Base-by-base conservation (phyloP, 805 yeast genomes). In the Nakazawaea molendinolei region DNA sequence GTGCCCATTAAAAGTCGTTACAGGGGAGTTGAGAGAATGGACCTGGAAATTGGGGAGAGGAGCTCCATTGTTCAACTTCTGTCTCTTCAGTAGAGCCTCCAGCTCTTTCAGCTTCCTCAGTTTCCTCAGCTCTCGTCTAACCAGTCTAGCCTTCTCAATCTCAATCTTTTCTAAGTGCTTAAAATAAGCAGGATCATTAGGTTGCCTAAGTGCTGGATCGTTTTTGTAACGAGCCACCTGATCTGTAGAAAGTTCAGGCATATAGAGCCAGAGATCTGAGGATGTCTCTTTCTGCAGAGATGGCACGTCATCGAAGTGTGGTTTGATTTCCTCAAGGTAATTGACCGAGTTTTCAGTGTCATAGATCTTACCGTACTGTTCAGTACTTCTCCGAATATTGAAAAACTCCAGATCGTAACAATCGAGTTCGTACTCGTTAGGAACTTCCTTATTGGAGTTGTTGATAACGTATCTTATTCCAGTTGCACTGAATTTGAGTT, bases 131-230 rank as follows among this genome's bases (percentile, higher is more conserved):
- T 18, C 28, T 17, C 38, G 8, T 33, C 28, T 40, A 10, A 25
- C 8, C 38, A 31, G 36, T 26, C 40, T 24, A 7, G 8, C 19
- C 14, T 23, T 29, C 23, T 33, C 41, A 8, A 33, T 19, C 29
- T 34, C 39, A n/a, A 28, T 27, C 15, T 33, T 36, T 13, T 36
- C 16, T 23, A 41, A 32, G 15, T 25, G 44, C 34, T 42, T 44
- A 29, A 36, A 20, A 32, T 46, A 50, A 13, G 26, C 42, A 5
- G 55, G 48, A 33, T 52, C 58, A 35, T 53, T 52, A 3, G 58
- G 57, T 13, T 17, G 34, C 2, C 31, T 30, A 5, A 29, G 17
- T 3, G 19, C n/a, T 6, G 34, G 19, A 32, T 51, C 46, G 34
- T 44, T 43, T 10, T 46, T 43, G 32, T 46, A 53, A 20, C 55